Evolutionary conservation across 768 basidiomycete species (phyloP).

Genomic region (Pholiota microspora): DNA sequence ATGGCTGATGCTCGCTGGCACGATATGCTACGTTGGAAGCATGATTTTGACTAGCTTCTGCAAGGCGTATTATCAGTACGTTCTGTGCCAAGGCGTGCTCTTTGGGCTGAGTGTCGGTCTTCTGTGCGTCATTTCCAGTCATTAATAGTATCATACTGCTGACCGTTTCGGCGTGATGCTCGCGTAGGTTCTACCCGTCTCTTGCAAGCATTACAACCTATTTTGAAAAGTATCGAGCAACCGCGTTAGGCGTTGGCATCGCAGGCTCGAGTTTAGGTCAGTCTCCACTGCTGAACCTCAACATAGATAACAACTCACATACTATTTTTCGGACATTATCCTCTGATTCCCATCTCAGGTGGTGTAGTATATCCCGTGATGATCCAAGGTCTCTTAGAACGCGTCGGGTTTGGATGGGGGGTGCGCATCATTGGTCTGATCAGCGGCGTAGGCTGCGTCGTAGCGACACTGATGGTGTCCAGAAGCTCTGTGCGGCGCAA

Average conservation of each 20-base stretch:
- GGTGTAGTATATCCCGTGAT: slow-evolving; percentile 70
- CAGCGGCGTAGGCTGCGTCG: slow-evolving; percentile 43
- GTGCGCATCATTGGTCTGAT: slow-evolving; percentile 56
- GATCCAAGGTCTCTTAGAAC: slow-evolving; percentile 53
- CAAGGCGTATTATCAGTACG: slow-evolving; percentile 55
- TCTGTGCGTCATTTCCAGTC: slow-evolving; percentile 42
- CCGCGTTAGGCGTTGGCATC: slow-evolving; percentile 68
- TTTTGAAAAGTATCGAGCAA: slow-evolving; percentile 63
- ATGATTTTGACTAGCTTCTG: slow-evolving; percentile 63
- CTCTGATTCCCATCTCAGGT: slow-evolving; percentile 34
- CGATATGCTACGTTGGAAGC: slow-evolving; percentile 44
- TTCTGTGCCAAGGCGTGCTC: slow-evolving; percentile 60
- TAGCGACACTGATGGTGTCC: slow-evolving; percentile 47
- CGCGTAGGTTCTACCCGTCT: slow-evolving; percentile 63
- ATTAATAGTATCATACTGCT: slow-evolving; percentile 5
- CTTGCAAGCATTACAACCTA: slow-evolving; percentile 65
- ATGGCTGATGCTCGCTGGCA: slow-evolving; percentile 49
- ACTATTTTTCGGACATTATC: background rate
- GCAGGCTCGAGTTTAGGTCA: slow-evolving; percentile 69
- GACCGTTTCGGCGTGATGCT: too few species aligned
- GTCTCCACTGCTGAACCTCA: slow-evolving; percentile 8
- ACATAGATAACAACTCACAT: background rate
- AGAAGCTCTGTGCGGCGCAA: slow-evolving; percentile 28
- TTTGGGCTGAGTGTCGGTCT: slow-evolving; percentile 67
- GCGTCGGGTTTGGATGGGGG: slow-evolving; percentile 61